Conservation (phyloP, 2,329 filamentous ascomycete species). For the Sporothrix pseudoabietina region DNA sequence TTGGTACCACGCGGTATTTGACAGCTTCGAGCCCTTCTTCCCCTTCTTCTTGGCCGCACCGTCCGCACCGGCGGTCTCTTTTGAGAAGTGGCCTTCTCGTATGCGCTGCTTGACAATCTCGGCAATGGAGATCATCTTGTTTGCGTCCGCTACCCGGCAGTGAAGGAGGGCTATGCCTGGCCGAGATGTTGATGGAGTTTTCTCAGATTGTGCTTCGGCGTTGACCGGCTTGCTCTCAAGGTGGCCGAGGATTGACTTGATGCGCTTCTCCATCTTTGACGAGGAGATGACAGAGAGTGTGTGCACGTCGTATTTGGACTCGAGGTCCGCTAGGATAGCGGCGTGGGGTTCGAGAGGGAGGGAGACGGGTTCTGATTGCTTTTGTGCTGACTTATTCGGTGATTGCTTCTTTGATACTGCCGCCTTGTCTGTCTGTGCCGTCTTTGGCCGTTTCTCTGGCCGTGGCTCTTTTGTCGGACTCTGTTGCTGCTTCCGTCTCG, state of each 20-base stretch:
- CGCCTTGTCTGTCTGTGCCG: conserved; percentile 38
- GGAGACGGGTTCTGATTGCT: conserved; percentile 33
- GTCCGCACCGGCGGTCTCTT: background rate
- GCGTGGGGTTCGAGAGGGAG: conserved; percentile 46
- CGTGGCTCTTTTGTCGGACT: conserved; percentile 13
- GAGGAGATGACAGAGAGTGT: conserved; percentile 61
- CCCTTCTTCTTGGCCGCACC: background rate
- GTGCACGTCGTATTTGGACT: conserved; percentile 53
- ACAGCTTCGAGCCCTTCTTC: background rate
- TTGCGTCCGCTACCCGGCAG: conserved; percentile 54
- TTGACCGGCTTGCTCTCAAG: conserved; percentile 41
- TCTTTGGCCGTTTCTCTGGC: conserved; percentile 38
- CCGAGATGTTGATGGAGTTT: background rate
- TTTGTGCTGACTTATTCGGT: conserved; percentile 34
- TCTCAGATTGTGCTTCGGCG: background rate
- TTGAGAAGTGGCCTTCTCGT: conserved; percentile 40
- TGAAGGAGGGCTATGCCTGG: conserved; percentile 52
- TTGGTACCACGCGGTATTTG: conserved; percentile 51
- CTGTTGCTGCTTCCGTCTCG: background rate
- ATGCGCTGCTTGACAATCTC: conserved; percentile 66
- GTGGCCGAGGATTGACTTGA: conserved; percentile 50
- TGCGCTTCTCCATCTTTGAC: conserved; percentile 60
- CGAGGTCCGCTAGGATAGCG: conserved; percentile 49
- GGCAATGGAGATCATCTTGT: conserved; percentile 68
- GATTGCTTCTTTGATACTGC: conserved; percentile 36